phyloP scores from a whole-genome alignment of 2,329 filamentous ascomycete species.

The Elsinoe fawcettii region DNA sequence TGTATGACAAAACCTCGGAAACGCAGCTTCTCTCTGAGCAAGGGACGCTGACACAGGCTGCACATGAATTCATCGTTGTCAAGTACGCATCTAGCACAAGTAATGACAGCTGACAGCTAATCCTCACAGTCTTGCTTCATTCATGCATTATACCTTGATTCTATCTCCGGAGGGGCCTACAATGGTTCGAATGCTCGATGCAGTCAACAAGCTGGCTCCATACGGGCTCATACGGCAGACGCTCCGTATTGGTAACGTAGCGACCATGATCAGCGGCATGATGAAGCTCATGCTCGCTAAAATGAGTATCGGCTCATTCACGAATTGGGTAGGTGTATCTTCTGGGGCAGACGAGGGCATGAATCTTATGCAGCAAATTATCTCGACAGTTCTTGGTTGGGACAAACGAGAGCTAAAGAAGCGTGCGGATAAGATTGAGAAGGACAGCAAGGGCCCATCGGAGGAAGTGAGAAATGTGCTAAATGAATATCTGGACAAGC shows the following conservation, averaged over 20 bases:
- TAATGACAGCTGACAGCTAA: background rate
- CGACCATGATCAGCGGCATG: constrained; percentile 73
- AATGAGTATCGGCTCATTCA: constrained; percentile 62
- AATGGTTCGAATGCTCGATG: constrained; percentile 62
- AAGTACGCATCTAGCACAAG: constrained; percentile 42
- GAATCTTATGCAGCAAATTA: constrained; percentile 71
- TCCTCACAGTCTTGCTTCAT: constrained; percentile 56
- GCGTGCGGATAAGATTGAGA: constrained; percentile 56
- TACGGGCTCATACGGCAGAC: constrained; percentile 67
- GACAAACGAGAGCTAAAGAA: constrained; percentile 64
- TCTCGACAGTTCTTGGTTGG: constrained; percentile 65
- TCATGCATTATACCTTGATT: constrained; percentile 66
- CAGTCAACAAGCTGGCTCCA: constrained; percentile 59
- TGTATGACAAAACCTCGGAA: constrained; percentile 54
- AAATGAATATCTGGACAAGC: constrained; percentile 44
- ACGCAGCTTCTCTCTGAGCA: constrained; percentile 58
- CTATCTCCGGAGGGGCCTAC: constrained; percentile 69
- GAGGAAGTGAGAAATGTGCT: constrained; percentile 57
- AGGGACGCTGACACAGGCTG: constrained; percentile 53
- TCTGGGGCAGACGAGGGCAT: constrained; percentile 66
- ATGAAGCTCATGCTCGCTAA: constrained; percentile 68
- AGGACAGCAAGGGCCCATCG: constrained; percentile 49
- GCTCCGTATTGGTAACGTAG: constrained; percentile 67
- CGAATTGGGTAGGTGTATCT: constrained; percentile 72
- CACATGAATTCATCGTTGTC: constrained; percentile 61